Percentiles rank a stretch among this genome's conserved stretches.
Evolutionary conservation across 495 filamentous ascomycete genomes (phyloP).

Genomic region (Aspergillus biplanus): DNA sequence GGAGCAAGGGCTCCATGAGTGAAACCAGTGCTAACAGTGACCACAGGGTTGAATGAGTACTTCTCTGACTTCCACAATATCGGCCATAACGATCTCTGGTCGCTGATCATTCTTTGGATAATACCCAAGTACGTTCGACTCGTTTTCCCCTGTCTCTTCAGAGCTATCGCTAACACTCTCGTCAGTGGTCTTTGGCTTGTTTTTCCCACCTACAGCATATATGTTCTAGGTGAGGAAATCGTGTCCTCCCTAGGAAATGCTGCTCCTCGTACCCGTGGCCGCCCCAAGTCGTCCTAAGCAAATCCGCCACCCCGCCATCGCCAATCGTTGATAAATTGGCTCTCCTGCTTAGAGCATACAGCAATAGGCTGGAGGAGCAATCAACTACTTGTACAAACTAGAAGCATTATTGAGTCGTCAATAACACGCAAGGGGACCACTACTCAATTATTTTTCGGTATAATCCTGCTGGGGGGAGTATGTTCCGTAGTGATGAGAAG

Average conservation of each 20-base stretch:
- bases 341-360: no score
- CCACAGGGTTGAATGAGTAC: constrained; percentile 72
- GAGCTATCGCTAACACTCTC: constrained; percentile 14
- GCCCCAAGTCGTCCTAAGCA: constrained; percentile 38
- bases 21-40: constrained; percentile 8
- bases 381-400: no score
- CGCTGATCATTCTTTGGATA: constrained; percentile 71
- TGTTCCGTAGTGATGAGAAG: no score
- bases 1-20: constrained; percentile 1
- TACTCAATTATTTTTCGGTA: no score
- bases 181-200: constrained; percentile 78
- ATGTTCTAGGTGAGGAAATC: constrained; percentile 71
- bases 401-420: no score
- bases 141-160: constrained; percentile 7
- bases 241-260: constrained; percentile 64
- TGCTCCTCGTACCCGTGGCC: constrained; percentile 37
- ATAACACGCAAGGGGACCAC: no score
- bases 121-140: constrained; percentile 73
- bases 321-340: no score
- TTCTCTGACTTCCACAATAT: constrained; percentile 79
- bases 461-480: no score
- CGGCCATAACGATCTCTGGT: constrained; percentile 66
- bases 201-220: constrained; percentile 71
- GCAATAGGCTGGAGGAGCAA: no score
- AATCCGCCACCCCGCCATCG: no score